A percentile compares a stretch with the other conserved stretches of the same genome.
Conservation (phyloP, 164 flowering plant species). For the Liriodendron chinense region DNA sequence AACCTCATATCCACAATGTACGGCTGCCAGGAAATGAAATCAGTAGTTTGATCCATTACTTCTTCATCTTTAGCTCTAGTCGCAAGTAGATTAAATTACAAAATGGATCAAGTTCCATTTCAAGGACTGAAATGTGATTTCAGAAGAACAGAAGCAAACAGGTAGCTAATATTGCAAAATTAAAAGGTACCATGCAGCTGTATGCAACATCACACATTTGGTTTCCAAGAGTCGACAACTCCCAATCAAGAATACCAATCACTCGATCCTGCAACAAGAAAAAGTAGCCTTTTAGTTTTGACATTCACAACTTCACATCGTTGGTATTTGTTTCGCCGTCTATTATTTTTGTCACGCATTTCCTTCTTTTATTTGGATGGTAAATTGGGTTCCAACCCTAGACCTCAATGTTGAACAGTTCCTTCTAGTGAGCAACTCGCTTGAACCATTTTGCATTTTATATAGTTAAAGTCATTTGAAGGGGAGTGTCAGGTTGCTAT, state of each 20-base stretch:
- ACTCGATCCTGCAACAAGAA: constrained; percentile 77
- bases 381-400: not conserved
- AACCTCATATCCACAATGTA: constrained; percentile 45
- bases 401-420: not conserved
- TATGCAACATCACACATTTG: constrained; percentile 98
- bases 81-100: not conserved
- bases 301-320: not conserved
- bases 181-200: constrained; percentile 69
- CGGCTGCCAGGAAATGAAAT: constrained; percentile 49
- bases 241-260: constrained; percentile 99
- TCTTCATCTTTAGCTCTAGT: not conserved
- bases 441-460: too few relatives aligned
- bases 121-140: not conserved
- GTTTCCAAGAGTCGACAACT: constrained; percentile 92
- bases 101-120: not conserved
- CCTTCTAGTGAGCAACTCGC: too few relatives aligned
- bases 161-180: not conserved
- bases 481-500: too few relatives aligned
- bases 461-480: too few relatives aligned
- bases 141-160: not conserved
- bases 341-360: too few relatives aligned
- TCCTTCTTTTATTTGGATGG: not conserved
- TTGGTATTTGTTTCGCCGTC: not conserved
- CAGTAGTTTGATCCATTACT: not conserved
- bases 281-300: constrained; percentile 15